phyloP scores from a whole-genome alignment of 306 rosid species.

The Pueraria montana region DNA sequence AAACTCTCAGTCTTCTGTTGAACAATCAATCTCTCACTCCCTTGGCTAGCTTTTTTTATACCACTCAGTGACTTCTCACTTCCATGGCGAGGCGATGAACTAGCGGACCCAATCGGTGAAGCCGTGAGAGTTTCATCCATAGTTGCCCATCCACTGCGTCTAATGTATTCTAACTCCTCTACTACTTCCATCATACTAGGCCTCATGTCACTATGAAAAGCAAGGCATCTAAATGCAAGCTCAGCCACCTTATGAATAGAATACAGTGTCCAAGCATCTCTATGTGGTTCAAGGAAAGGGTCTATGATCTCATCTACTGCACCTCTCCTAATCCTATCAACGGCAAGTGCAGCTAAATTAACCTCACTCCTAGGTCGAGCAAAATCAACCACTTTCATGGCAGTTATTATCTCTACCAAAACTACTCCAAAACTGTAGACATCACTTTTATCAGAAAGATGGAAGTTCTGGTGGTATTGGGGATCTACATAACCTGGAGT shows the following conservation, averaged over 20 bases:
- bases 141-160: slow-evolving; percentile 83
- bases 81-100: slow-evolving; percentile 68
- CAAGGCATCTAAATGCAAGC: slow-evolving; percentile 97
- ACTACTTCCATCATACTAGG: slow-evolving; percentile 97
- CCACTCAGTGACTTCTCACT: slow-evolving; percentile 66
- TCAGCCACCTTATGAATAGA: slow-evolving; percentile 91
- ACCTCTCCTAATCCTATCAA: slow-evolving; percentile 89
- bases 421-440: slow-evolving; percentile 98
- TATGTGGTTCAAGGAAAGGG: slow-evolving; percentile 86
- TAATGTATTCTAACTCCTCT: slow-evolving; percentile 81
- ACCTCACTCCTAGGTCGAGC: slow-evolving; percentile 79
- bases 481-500: slow-evolving; percentile 99
- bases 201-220: slow-evolving; percentile 93
- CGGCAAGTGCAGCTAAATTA: slow-evolving; percentile 96
- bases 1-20: slow-evolving; percentile 51
- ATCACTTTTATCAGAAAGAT: slow-evolving; percentile 96
- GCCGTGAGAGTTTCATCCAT: slow-evolving; percentile 72
- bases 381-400: slow-evolving; percentile 94
- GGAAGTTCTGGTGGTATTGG: slow-evolving; percentile 96
- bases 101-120: slow-evolving; percentile 69
- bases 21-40: slow-evolving; percentile 68
- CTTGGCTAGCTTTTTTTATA: slow-evolving; percentile 52
- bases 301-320: slow-evolving; percentile 85
- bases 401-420: slow-evolving; percentile 90
- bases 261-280: slow-evolving; percentile 98